phyloP scores from a whole-genome alignment of 2,329 filamentous ascomycete genomes.

The Geosmithia putterillii region DNA sequence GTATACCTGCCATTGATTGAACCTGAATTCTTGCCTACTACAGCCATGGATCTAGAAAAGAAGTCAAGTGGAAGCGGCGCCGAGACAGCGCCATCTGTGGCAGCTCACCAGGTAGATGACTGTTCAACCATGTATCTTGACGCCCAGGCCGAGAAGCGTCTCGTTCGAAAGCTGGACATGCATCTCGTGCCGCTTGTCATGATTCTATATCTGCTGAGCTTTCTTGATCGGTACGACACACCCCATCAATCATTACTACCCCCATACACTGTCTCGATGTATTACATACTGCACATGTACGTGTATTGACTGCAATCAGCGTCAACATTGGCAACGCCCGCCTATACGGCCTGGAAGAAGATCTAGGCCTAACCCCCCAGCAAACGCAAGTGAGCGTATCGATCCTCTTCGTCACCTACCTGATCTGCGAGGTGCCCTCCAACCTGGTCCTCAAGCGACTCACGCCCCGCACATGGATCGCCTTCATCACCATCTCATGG shows the following conservation, averaged over 20 bases:
- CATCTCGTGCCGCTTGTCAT: slow-evolving; percentile 55
- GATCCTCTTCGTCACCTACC: slow-evolving; percentile 55
- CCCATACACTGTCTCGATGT: no score
- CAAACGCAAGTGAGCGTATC: slow-evolving; percentile 60
- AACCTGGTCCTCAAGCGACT: slow-evolving; percentile 53
- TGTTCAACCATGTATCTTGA: not conserved
- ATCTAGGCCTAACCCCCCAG: slow-evolving; percentile 43
- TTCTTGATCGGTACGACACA: slow-evolving; percentile 44
- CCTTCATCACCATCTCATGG: slow-evolving; percentile 53
- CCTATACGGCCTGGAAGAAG: slow-evolving; percentile 51
- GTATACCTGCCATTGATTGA: no score
- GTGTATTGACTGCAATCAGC: slow-evolving; percentile 4
- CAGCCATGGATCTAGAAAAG: not conserved
- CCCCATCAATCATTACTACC: not conserved
- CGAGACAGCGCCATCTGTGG: not conserved
- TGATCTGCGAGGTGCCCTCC: slow-evolving; percentile 49
- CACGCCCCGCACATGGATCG: slow-evolving; percentile 49
- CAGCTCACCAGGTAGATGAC: not conserved
- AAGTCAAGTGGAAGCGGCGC: not conserved
- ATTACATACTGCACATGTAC: not conserved
- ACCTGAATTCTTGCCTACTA: no score
- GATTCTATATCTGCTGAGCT: slow-evolving; percentile 61
- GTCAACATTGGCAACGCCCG: slow-evolving; percentile 65
- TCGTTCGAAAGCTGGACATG: slow-evolving; percentile 53
- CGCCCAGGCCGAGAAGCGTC: slow-evolving; percentile 28